A percentile compares a stretch with the other conserved stretches of the same genome.
phyloP scores from a whole-genome alignment of 495 filamentous ascomycete species.

The Penicillium antarcticum region DNA sequence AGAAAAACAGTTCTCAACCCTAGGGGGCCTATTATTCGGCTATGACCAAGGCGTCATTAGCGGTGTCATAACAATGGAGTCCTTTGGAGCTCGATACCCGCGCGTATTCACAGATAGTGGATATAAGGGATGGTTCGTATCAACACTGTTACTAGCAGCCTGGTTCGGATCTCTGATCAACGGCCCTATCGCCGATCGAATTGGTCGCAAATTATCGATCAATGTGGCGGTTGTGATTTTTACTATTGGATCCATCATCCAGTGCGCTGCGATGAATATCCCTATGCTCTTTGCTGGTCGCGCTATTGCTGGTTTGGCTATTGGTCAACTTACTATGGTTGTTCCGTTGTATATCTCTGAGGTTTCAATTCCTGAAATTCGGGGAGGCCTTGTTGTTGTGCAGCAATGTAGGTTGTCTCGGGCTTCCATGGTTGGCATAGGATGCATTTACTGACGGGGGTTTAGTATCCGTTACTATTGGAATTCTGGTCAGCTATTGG shows the following conservation, averaged over 20 bases:
- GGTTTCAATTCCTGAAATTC: conserved; percentile 54
- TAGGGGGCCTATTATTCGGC: conserved; percentile 59
- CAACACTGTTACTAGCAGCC: conserved; percentile 77
- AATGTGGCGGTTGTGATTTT: conserved; percentile 71
- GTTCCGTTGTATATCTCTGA: conserved; percentile 45
- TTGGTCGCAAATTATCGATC: conserved; percentile 73
- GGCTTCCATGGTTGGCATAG: background rate
- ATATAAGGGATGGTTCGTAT: conserved; percentile 73
- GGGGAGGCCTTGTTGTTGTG: conserved; percentile 70
- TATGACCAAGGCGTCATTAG: conserved; percentile 40
- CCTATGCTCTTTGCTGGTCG: conserved; percentile 69
- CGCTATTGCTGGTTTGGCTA: conserved; percentile 60
- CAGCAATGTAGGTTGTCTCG: conserved; percentile 58
- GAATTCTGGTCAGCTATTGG: conserved; percentile 84
- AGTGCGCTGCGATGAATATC: conserved; percentile 54
- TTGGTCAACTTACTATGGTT: conserved; percentile 38
- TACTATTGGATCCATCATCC: conserved; percentile 72
- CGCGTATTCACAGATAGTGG: conserved; percentile 58
- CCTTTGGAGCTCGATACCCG: conserved; percentile 55
- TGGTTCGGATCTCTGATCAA: conserved; percentile 76
- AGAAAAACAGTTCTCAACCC: conserved; percentile 33
- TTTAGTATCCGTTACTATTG: conserved; percentile 70
- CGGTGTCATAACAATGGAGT: conserved; percentile 44
- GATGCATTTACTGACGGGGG: background rate
- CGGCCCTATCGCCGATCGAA: conserved; percentile 69